phyloP scores from a whole-genome alignment of 176 grass and related monocot genomes.

The Lolium perenne region DNA sequence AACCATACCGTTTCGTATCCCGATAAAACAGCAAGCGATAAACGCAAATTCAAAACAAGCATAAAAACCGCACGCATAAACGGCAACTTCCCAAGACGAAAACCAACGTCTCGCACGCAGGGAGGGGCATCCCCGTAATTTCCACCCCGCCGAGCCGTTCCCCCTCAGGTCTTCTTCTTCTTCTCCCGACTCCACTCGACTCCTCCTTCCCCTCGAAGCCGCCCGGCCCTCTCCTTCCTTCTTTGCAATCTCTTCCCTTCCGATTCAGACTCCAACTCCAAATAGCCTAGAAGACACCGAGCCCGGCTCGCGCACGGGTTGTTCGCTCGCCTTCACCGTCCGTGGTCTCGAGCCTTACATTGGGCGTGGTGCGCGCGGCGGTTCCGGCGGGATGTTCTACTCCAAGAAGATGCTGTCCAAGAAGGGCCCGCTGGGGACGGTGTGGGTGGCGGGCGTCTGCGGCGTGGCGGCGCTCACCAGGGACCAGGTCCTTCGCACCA shows the following conservation, averaged over 20 bases:
- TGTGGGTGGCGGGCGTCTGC: slow-evolving; percentile 70
- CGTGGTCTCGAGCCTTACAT: not conserved
- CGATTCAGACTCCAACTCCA: not conserved
- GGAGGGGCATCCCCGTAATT: slow-evolving; percentile 40
- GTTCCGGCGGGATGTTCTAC: slow-evolving; percentile 55
- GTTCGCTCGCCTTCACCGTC: not conserved
- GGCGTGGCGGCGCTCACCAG: slow-evolving; percentile 59
- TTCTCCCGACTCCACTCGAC: not conserved
- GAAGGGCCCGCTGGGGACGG: slow-evolving; percentile 60
- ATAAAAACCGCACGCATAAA: not conserved
- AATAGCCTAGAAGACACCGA: not conserved
- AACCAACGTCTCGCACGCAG: slow-evolving; percentile 1
- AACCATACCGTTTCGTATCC: not conserved
- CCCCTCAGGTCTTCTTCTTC: not conserved
- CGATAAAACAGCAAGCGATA: slow-evolving; percentile 13
- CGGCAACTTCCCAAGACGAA: not conserved
- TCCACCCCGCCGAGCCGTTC: slow-evolving; percentile 25
- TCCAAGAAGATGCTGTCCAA: slow-evolving; percentile 66
- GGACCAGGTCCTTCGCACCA: slow-evolving; percentile 58
- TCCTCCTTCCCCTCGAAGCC: slow-evolving; percentile 2
- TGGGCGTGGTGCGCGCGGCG: not conserved
- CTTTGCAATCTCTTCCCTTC: not conserved
- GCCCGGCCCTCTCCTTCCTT: not conserved
- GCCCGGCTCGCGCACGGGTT: not conserved
- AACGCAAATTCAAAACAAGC: not conserved